Base-by-base conservation (phyloP, 202 grass and related monocot species). In the Zizania palustris region DNA sequence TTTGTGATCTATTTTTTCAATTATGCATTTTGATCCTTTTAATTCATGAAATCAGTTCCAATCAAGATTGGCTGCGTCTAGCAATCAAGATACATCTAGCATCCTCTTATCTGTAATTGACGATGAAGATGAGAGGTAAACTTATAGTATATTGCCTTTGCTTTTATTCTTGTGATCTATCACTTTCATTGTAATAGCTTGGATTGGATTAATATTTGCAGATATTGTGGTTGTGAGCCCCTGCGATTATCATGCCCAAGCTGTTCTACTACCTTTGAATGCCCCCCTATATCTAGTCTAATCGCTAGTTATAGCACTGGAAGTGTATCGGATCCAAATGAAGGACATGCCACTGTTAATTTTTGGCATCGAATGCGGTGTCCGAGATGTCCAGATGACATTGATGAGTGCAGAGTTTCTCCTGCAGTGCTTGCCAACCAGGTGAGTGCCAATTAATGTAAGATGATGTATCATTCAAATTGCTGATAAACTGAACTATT, bases 151-250 rank as follows among this genome's bases (percentile, higher is more conserved):
- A 36, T 42, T 51, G 36, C 79, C 66, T 62, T 80, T 5, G 12
- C 38, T 69, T 59, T 75, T 43, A 41, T 62, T 54, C n/a, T 21
- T 79, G 65, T 22, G 42, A 0, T 75, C 51, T 7, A 38, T 49
- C 38, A 38, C 8, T 79, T 67, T n/a, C n/a, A n/a, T n/a, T 83
- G 42, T 18, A 86, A 80, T 78, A 69, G 67, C 69, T 44, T 69
- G 10, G 28, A n/a, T n/a, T n/a, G n/a, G n/a, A 70, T 19, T 72
- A 79, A 83, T 74, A 85, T 77, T 78, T 78, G 5, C 78, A 99
- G 96, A 89, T 99, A 89, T 81, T 84, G 55, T 79, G 88, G 89
- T 63, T 99, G 92, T 61, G 96, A 99, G 67, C 88, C 87, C 69
- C 69, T 99, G 66, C 64, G 81, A 37, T 85, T 99, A 67, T 92